These are phyloP conservation scores for Pythium plurisporium DNA, from an alignment of 352 stramenopile species.

Conservation along the genomic window DNA sequence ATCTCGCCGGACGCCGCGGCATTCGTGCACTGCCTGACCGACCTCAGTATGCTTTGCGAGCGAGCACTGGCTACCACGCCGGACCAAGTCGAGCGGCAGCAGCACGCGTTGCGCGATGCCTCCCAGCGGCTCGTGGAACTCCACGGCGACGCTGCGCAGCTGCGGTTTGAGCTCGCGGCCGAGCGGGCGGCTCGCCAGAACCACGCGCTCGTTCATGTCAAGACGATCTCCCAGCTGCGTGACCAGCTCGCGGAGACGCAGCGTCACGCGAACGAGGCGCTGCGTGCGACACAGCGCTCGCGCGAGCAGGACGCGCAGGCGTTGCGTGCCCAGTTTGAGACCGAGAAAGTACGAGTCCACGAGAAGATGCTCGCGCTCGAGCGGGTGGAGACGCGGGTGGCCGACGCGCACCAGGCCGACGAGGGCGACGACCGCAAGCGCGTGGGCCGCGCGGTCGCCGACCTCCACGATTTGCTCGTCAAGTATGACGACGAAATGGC, in stretches of 20 bases:
- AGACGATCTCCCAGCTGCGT: slow-evolving; percentile 34
- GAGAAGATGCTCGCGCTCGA: slow-evolving; percentile 34
- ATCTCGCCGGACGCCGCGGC: slow-evolving; percentile 32
- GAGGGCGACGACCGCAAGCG: slow-evolving; percentile 53
- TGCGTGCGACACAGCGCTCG: slow-evolving; percentile 28
- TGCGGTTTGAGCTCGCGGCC: slow-evolving; percentile 49
- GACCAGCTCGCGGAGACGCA: slow-evolving; percentile 44
- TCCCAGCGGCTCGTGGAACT: slow-evolving; percentile 49
- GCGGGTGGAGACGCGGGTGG: slow-evolving; percentile 27
- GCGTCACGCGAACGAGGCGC: slow-evolving; percentile 31
- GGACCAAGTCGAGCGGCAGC: slow-evolving; percentile 49
- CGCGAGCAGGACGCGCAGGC: slow-evolving; percentile 47
- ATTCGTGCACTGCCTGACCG: slow-evolving; percentile 34
- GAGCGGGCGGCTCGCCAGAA: slow-evolving; percentile 29
- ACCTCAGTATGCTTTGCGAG: slow-evolving; percentile 40
- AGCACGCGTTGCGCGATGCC: slow-evolving; percentile 36
- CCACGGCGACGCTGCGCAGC: slow-evolving; percentile 58
- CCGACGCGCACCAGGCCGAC: slow-evolving; percentile 36
- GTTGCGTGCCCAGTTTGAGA: slow-evolving; percentile 33
- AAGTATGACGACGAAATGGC: slow-evolving; percentile 51
- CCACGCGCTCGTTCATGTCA: slow-evolving; percentile 28
- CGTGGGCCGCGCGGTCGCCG: slow-evolving; percentile 27
- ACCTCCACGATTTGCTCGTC: slow-evolving; percentile 41
- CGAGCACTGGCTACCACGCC: slow-evolving; percentile 35
- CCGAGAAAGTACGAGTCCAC: slow-evolving; percentile 21